These are phyloP conservation scores for Aspergillus indologenus DNA, from an alignment of 495 filamentous ascomycete genomes.

Conservation along the genomic window DNA sequence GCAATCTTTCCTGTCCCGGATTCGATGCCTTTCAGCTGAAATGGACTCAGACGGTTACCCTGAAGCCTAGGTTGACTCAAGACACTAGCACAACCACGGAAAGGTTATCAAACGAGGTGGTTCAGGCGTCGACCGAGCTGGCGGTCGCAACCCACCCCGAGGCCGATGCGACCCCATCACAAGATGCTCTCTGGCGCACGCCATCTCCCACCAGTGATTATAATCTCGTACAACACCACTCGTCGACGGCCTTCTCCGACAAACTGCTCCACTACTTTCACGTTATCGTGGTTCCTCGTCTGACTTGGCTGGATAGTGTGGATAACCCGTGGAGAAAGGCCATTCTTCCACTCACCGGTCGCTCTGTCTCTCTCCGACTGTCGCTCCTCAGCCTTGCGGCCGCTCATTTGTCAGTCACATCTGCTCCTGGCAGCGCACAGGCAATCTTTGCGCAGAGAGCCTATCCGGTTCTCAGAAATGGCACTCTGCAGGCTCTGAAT, in stretches of 20 bases:
- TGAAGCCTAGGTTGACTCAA: conserved; percentile 1
- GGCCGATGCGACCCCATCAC: neutral
- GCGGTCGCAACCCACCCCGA: neutral
- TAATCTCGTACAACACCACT: conserved; percentile 5
- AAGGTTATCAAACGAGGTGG: neutral
- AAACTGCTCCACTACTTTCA: conserved; percentile 19
- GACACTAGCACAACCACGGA: no score
- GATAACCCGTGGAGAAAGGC: conserved; percentile 21
- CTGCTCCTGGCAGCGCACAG: neutral
- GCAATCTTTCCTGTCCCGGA: conserved; percentile 17
- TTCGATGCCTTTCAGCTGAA: conserved; percentile 15
- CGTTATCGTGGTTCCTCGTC: conserved; percentile 11
- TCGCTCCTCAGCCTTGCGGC: conserved; percentile 20
- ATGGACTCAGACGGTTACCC: conserved; percentile 18
- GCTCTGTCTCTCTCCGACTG: conserved; percentile 14
- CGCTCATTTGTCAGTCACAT: conserved; percentile 21
- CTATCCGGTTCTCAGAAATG: conserved; percentile 13
- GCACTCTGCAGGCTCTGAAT: conserved; percentile 12
- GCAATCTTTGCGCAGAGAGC: neutral
- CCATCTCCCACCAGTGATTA: neutral
- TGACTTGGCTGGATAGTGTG: conserved; percentile 24
- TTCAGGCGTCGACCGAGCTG: neutral
- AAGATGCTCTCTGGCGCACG: neutral
- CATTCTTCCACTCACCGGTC: conserved; percentile 7
- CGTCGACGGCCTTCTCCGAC: conserved; percentile 6